A percentile compares a stretch with the other conserved stretches of the same genome.
Evolutionary conservation across 139 green algal genomes (phyloP).

Genomic region (Volvox reticuliferus): DNA sequence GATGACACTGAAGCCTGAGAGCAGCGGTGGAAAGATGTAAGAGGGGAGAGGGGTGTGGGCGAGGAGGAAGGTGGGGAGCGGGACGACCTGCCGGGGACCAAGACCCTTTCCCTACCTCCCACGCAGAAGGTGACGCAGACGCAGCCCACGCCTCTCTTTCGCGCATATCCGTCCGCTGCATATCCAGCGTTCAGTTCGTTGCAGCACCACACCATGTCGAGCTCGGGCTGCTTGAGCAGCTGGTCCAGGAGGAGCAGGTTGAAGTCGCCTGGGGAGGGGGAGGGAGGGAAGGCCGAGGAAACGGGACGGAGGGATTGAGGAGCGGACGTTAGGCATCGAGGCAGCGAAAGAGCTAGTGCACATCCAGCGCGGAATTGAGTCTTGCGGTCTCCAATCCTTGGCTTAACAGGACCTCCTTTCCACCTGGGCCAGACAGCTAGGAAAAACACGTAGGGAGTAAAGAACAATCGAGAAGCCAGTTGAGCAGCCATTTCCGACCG

Average conservation of each 20-base stretch:
- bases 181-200: slow-evolving; percentile 93
- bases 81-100: neutral
- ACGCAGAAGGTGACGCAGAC: slow-evolving; percentile 87
- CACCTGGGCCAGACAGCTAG: too few species aligned
- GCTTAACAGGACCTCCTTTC: too few species aligned
- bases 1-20: slow-evolving; percentile 51
- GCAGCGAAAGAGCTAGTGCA: too few species aligned
- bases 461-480: too few species aligned
- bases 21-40: too few species aligned
- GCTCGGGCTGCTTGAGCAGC: slow-evolving; percentile 60
- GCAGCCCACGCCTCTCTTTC: slow-evolving; percentile 73
- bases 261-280: slow-evolving; percentile 59
- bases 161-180: slow-evolving; percentile 86
- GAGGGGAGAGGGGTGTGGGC: neutral
- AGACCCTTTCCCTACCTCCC: slow-evolving; percentile 52
- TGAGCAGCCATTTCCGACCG: too few species aligned
- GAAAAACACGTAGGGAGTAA: too few species aligned
- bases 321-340: too few species aligned
- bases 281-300: too few species aligned
- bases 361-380: too few species aligned
- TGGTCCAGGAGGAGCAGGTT: slow-evolving; percentile 78
- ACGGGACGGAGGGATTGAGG: too few species aligned
- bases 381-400: too few species aligned
- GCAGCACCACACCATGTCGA: slow-evolving; percentile 68
- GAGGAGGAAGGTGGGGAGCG: neutral